Conservation (phyloP, 176 grass and related monocot species). For the Aechmea fasciata region DNA sequence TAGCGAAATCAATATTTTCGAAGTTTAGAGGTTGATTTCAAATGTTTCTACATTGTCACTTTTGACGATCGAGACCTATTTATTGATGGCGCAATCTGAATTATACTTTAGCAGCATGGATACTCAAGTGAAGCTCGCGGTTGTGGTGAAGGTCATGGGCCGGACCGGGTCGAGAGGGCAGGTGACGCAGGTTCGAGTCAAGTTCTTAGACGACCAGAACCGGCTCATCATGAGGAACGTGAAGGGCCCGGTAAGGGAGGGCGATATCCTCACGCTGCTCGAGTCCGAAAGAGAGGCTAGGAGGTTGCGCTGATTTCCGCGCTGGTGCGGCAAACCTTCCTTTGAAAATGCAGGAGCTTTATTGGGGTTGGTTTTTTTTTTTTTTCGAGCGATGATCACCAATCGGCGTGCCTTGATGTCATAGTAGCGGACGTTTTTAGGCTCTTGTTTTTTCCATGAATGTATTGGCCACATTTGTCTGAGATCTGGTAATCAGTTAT, state of each 20-base stretch:
- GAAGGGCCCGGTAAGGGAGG: constrained; percentile 68
- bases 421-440: no score
- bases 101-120: constrained; percentile 45
- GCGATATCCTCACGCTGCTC: constrained; percentile 70
- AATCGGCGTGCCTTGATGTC: not conserved
- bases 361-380: constrained; percentile 18
- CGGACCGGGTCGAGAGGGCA: constrained; percentile 70
- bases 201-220: constrained; percentile 92
- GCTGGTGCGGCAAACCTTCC: not conserved
- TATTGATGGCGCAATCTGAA: no score
- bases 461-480: no score
- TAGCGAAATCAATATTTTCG: no score
- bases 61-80: no score
- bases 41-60: no score
- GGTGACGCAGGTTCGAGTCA: constrained; percentile 85
- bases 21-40: no score
- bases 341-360: not conserved
- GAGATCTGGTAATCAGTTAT: no score
- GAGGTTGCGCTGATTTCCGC: constrained; percentile 48
- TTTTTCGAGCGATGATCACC: constrained; percentile 9
- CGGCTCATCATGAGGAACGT: constrained; percentile 93
- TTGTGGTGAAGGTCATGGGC: constrained; percentile 84
- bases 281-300: constrained; percentile 91
- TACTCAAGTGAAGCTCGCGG: constrained; percentile 74
- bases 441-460: no score